These are phyloP conservation scores for Arctium lappa DNA, from an alignment of 129 eudicot species.

Conservation along the genomic window DNA sequence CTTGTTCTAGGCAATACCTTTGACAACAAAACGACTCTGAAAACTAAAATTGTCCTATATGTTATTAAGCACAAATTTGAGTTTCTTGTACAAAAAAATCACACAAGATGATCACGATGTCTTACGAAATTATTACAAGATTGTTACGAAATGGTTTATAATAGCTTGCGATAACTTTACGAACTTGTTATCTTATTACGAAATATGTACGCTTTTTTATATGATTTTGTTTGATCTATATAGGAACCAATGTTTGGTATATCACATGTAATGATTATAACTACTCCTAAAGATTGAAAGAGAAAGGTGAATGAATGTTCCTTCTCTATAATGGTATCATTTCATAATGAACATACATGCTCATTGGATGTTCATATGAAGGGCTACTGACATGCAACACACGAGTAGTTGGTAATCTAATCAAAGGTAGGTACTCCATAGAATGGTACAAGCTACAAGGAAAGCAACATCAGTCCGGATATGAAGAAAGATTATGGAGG, in stretches of 20 bases:
- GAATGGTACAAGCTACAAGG: background rate
- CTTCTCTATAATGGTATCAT: background rate
- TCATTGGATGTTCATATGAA: background rate
- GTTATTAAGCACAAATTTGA: background rate
- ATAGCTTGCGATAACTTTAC: background rate
- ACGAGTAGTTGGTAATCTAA: background rate
- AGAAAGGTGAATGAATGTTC: background rate
- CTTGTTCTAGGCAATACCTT: background rate
- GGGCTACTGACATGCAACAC: background rate
- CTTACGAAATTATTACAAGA: too few species aligned
- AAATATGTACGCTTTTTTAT: background rate
- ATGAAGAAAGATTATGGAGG: background rate
- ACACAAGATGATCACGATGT: background rate
- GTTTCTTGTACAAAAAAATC: background rate
- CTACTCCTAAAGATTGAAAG: background rate
- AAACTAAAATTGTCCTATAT: too few species aligned
- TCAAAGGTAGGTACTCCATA: background rate
- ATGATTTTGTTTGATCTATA: background rate
- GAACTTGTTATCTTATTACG: too few species aligned
- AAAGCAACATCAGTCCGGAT: too few species aligned
- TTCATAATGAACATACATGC: background rate
- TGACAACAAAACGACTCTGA: background rate
- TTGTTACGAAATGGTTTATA: background rate
- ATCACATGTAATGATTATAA: background rate
- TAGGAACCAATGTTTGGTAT: background rate